Evolutionary conservation across 1,284 basidiomycete species (phyloP), one percentile per base, ranked within the genome.

Genomic region (Microbotryum intermedium): DNA sequence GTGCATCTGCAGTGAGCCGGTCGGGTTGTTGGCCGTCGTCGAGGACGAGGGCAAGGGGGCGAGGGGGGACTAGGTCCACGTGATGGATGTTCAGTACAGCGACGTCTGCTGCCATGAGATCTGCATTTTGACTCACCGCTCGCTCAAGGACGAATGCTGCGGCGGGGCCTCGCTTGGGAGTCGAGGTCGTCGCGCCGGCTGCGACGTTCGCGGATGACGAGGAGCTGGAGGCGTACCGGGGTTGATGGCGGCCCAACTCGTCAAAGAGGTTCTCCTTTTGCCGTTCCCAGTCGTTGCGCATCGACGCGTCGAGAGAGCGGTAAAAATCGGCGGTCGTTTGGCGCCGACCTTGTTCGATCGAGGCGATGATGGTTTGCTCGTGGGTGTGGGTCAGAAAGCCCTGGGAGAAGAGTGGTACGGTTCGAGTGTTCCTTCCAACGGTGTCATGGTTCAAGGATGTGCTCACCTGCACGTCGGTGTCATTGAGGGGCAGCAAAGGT

Each of bases 311-410:
- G 47, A 93, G 77, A 45, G 84, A 82, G 42, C 82, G 80, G 71
- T 92, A 90, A 69, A 94, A 93, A 66, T 89, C 85, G 62, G 87
- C 81, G 68, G 91, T 84, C 0, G 91, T 94, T 68, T 66, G 60
- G 62, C 85, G 82, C 51, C 90, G 79, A 6, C 87, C 87, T 72
- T 94, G 88, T 73, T 95, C 91, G 61, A 97, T 93, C 3, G 90
- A 89, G 5, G 88, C 88, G 63, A 95, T 89, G 59, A 97, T 83
- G 65, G 89, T 90, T 74, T 94, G 91, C 74, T 97, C 91, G 71
- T 94, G 90, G 7, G 88, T 87, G 75, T 92, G 88, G 23, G 88
- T 86, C 34, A 94, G 81, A 74, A 88, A 93, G 39, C 88, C 88
- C 42, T 72, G 48, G n/a, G 34, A 16, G 43, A 26, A 43, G 21